phyloP scores from a whole-genome alignment of 2,329 filamentous ascomycete genomes.

The Fusarium udum region DNA sequence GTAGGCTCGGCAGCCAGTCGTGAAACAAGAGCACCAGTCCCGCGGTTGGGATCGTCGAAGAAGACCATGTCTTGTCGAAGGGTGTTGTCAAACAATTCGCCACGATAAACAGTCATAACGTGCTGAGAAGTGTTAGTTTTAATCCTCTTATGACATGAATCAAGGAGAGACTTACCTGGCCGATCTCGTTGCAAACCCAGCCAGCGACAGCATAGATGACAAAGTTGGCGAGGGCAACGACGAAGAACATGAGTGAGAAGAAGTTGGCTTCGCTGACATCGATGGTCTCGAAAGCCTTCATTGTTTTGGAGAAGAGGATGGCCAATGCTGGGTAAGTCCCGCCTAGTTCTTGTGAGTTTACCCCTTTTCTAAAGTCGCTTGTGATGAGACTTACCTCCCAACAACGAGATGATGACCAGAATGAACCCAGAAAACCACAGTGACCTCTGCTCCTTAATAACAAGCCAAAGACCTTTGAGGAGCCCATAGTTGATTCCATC shows the following conservation, averaged over 20 bases:
- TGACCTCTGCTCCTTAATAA: conserved; percentile 45
- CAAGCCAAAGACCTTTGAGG: conserved; percentile 43
- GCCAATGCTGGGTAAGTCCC: conserved; percentile 54
- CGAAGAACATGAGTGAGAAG: conserved; percentile 65
- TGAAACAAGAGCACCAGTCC: conserved; percentile 52
- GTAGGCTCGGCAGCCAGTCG: conserved; percentile 53
- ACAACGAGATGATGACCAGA: conserved; percentile 37
- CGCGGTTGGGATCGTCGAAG: conserved; percentile 52
- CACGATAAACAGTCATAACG: conserved; percentile 49
- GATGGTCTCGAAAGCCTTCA: conserved; percentile 50
- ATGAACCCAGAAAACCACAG: conserved; percentile 40
- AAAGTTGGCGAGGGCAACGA: conserved; percentile 59
- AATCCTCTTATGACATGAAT: too few relatives aligned
- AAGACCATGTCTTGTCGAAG: conserved; percentile 64
- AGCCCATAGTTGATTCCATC: conserved; percentile 39
- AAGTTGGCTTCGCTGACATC: conserved; percentile 57
- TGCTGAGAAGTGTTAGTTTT: conserved; percentile 25
- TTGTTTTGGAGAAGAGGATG: conserved; percentile 52
- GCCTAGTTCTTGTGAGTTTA: conserved; percentile 36
- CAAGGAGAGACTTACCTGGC: conserved; percentile 42
- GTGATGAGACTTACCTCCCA: conserved; percentile 40
- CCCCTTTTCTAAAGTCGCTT: neutral
- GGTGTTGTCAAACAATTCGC: conserved; percentile 59
- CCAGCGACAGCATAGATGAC: conserved; percentile 54
- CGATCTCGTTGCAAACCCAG: conserved; percentile 50